Percentiles rank a stretch among this genome's conserved stretches.
phyloP scores from a whole-genome alignment of 345 rosid species.

The Luvunga scandens region DNA sequence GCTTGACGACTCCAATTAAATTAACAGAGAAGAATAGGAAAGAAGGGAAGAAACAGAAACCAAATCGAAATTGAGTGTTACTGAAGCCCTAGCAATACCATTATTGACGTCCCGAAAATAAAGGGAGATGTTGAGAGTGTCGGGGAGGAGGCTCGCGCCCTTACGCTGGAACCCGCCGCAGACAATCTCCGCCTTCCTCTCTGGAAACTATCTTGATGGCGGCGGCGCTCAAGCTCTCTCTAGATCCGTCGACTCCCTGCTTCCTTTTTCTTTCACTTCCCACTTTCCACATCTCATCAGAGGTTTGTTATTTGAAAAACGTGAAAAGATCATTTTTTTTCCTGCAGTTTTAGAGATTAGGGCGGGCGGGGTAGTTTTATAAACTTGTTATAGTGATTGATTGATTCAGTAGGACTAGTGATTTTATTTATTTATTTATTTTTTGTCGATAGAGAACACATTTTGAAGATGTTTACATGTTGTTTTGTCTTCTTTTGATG shows the following conservation, averaged over 20 bases:
- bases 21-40: background rate
- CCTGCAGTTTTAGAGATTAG: no score
- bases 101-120: background rate
- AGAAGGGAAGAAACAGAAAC: no score
- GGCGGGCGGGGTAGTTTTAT: no score
- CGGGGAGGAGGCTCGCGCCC: conserved; percentile 72
- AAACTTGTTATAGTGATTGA: no score
- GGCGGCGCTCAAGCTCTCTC: conserved; percentile 22
- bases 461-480: no score
- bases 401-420: no score
- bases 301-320: conserved; percentile 34
- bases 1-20: background rate
- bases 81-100: background rate
- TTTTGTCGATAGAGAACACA: background rate
- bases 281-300: conserved; percentile 41
- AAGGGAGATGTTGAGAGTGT: conserved; percentile 61
- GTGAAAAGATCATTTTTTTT: background rate
- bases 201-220: conserved; percentile 3
- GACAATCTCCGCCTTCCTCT: conserved; percentile 37
- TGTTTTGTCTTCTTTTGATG: background rate
- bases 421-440: no score
- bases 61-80: background rate
- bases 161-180: conserved; percentile 40
- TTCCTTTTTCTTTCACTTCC: conserved; percentile 25
- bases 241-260: conserved; percentile 36